Evolutionary conservation across 352 stramenopile species (phyloP), one percentile per base, ranked within the genome.

Genomic region (Blastocystis hominis): DNA sequence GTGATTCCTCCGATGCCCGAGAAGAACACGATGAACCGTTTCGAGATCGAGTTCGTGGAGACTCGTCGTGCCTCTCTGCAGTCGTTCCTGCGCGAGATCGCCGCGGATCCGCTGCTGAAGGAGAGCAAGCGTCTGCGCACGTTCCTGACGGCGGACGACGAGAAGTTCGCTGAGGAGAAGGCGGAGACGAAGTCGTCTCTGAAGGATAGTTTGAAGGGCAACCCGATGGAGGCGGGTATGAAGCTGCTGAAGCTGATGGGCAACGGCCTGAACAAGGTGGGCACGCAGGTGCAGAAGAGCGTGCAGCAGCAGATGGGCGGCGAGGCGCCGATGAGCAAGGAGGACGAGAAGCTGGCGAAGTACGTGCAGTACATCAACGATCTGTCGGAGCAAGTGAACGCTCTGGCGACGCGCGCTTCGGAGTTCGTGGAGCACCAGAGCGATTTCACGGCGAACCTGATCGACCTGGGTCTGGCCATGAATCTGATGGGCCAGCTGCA

Each of bases 11-110:
- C 72, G 3, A 84, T 84, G 72, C 72, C 72, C 46, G 38, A 84
- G 59, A 84, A 84, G 72, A 84, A 84, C 44, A 53, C 72, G 34
- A 47, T 84, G 59, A 70, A 66, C 36, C 72, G 72, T 62, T 84
- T 84, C 46, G 72, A 84, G 42, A 70, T 70, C 34, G 72, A 84
- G 17, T 84, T 84, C 59, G 72, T 84, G n/a, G 72, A 84, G 59
- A 62, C 17, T 36, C 54, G 72, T 50, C 54, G 72, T 30, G 9
- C 15, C 9, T 53, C 72, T 17, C 72, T 84, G 34, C 72, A 84
- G 59, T 70, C 36, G 34, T 84, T 84, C 54, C 13, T 84, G 38
- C 54, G 54, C 38, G 38, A 53, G 4, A 40, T 84, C 30, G 70
- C 13, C n/a, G 42, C 34, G 46, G 15, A 62, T 62, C 54, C 59